Evolutionary conservation across 352 stramenopile species (phyloP), one percentile per base, ranked within the genome.

Genomic region (Phytophthora ohioensis): DNA sequence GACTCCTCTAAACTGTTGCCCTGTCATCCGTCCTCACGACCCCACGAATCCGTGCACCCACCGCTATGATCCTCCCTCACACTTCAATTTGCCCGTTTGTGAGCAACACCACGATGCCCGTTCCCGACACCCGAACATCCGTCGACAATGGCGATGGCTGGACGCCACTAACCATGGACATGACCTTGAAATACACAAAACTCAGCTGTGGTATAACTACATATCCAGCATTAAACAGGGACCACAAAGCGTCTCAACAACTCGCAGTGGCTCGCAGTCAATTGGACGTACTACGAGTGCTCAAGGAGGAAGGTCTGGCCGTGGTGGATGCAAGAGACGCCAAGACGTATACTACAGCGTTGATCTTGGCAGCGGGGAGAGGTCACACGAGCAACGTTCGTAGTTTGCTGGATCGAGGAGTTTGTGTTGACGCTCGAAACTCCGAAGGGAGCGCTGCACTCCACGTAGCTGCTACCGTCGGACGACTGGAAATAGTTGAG

Each of bases 291-390:
- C 53, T 78, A 3, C 70, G 65, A 30, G 59, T 78, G 17, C 48
- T 78, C 30, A 70, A 71, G 17, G 70, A 78, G 12, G 70, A 78
- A 69, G 66, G 66, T 21, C 30, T 74, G 47, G 30, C n/a, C 11
- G 45, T 32, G 13, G 27, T 57, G 1, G 59, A 78, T 54, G 58
- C 65, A 12, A 49, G 55, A 2, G 43, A 68, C 21, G 35, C 31
- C 13, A 74, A 67, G 42, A 74, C 59, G n/a, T 78, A 66, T 17
- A 51, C 56, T 15, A 52, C 39, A 11, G 70, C 65, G 6, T 61
- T 74, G 60, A 27, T 62, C 13, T 36, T 74, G 6, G 65, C 65
- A 51, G 43, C 65, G 2, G 39, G 30, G 31, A 71, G 70, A 21
- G 70, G 55, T 15, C 70, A 78, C 6, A 36, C 45, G 2, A 55